Conservation (phyloP, 805 yeast species). For the Starmerella floricola region DNA sequence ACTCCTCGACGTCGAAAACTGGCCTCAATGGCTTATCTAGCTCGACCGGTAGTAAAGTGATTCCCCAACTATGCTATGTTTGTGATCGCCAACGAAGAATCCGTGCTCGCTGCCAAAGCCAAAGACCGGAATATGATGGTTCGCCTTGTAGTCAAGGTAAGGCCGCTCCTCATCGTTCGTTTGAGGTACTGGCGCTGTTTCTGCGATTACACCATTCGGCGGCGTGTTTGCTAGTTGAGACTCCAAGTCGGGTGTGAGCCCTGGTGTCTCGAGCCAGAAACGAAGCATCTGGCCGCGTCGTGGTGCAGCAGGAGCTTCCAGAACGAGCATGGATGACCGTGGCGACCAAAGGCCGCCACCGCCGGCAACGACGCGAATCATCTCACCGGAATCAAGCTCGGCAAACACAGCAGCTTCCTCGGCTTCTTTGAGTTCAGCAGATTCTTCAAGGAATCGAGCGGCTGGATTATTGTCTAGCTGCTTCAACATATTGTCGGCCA, state of each 20-base stretch:
- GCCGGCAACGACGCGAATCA: constrained; percentile 52
- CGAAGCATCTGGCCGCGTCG: constrained; percentile 37
- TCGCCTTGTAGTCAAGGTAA: constrained; percentile 12
- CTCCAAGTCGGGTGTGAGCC: constrained; percentile 16
- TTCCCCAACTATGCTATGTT: constrained; percentile 26
- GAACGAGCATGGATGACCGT: constrained; percentile 50
- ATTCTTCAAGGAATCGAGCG: constrained; percentile 39
- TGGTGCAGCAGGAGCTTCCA: constrained; percentile 45
- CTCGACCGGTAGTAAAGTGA: constrained; percentile 8
- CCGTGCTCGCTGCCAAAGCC: constrained; percentile 29
- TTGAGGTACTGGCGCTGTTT: constrained; percentile 25
- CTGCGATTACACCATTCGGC: constrained; percentile 19
- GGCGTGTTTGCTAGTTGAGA: constrained; percentile 15
- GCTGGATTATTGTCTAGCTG: constrained; percentile 45
- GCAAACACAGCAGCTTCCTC: constrained; percentile 22
- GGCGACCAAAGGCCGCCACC: constrained; percentile 75
- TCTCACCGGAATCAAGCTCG: constrained; percentile 22
- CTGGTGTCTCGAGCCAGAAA: constrained; percentile 27
- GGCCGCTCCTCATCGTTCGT: constrained; percentile 17
- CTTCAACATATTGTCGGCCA: constrained; percentile 49
- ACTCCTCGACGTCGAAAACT: constrained; percentile 4
- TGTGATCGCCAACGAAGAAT: constrained; percentile 24
- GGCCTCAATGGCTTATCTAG: constrained; percentile 8
- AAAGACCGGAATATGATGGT: constrained; percentile 23
- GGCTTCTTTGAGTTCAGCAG: constrained; percentile 16